phyloP scores from a whole-genome alignment of 1,284 basidiomycete genomes.

The Rhodotorula sp. region DNA sequence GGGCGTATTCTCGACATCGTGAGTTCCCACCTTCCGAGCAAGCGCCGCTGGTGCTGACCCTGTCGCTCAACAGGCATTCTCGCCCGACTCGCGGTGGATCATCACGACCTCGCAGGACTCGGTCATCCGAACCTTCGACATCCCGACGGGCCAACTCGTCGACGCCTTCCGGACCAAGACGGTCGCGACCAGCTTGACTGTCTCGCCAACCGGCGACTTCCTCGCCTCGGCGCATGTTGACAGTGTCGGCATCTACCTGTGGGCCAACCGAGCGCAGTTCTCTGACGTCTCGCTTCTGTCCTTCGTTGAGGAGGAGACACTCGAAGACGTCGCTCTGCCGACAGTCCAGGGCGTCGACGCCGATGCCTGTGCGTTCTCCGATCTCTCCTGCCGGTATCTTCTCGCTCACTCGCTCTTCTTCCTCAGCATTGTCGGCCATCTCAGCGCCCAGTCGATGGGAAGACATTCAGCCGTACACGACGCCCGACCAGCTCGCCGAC shows the following conservation, averaged over 20 bases:
- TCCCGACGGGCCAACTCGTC: conserved; percentile 86
- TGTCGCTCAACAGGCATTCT: conserved; percentile 26
- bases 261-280: conserved; percentile 96
- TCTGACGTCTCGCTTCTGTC: conserved; percentile 77
- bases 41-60: not conserved
- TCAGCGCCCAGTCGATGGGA: conserved; percentile 32
- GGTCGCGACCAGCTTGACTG: conserved; percentile 83
- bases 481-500: conserved; percentile 78
- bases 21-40: conserved; percentile 44
- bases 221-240: conserved; percentile 92
- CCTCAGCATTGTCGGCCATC: conserved; percentile 28
- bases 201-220: conserved; percentile 95
- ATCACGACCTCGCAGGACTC: conserved; percentile 85
- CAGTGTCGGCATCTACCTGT: conserved; percentile 88
- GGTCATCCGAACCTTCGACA: conserved; percentile 89
- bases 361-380: conserved; percentile 47
- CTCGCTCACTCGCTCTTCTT: not conserved
- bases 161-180: conserved; percentile 89
- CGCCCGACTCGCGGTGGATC: conserved; percentile 33
- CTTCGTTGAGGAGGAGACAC: conserved; percentile 70
- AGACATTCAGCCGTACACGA: conserved; percentile 63
- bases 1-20: conserved; percentile 81
- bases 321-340: conserved; percentile 66
- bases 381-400: too few species aligned
- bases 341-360: conserved; percentile 72